Percentiles rank a stretch among this genome's conserved stretches.
These are phyloP conservation scores for Tolypocladium endophyticum DNA, from an alignment of 2,329 filamentous ascomycete genomes.

Conservation along the genomic window DNA sequence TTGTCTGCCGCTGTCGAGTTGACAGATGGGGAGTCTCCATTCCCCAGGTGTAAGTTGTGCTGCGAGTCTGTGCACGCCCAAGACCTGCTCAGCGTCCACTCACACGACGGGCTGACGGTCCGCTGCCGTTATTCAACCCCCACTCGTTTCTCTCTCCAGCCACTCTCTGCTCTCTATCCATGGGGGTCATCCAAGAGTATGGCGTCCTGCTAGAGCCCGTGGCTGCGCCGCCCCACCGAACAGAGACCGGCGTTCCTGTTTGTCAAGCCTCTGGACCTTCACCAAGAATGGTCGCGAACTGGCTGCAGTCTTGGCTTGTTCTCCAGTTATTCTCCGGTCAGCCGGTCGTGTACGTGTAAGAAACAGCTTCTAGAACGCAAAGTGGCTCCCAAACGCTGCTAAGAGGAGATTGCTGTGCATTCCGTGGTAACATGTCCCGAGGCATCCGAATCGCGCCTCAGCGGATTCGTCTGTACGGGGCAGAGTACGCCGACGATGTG, in stretches of 20 bases:
- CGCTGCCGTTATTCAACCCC: not conserved
- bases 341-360: not conserved
- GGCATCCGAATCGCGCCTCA: not conserved
- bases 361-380: not conserved
- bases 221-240: not conserved
- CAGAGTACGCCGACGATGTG: not conserved
- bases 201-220: not conserved
- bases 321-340: not conserved
- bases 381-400: not conserved
- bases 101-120: not conserved
- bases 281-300: not conserved
- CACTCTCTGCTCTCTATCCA: not conserved
- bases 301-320: not conserved
- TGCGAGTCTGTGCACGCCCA: not conserved
- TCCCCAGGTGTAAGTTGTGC: not conserved
- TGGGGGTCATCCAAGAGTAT: not conserved
- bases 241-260: not conserved
- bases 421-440: not conserved
- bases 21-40: not conserved
- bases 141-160: not conserved
- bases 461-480: not conserved
- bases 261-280: not conserved
- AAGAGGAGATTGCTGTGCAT: not conserved
- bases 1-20: not conserved
- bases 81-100: not conserved